phyloP scores from a whole-genome alignment of 768 basidiomycete genomes.

The Clavaria fumosa region DNA sequence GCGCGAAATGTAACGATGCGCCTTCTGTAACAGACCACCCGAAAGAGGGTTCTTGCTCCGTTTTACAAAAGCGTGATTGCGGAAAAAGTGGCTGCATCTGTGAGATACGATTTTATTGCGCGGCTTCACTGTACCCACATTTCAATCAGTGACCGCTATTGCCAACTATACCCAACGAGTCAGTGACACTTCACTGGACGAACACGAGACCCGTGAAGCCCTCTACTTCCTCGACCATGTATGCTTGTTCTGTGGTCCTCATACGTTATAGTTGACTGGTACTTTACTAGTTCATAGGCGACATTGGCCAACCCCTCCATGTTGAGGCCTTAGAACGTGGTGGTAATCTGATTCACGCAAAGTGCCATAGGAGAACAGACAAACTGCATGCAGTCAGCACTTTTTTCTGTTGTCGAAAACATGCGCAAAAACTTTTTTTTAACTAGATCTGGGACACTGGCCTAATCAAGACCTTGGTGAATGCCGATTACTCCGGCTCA shows the following conservation, averaged over 20 bases:
- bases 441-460: conserved; percentile 20
- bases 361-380: conserved; percentile 24
- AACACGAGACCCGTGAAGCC: conserved; percentile 32
- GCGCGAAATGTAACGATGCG: no score
- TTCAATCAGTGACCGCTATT: conserved; percentile 31
- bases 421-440: neutral
- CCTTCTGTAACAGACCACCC: conserved; percentile 30
- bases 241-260: conserved; percentile 5
- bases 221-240: conserved; percentile 34
- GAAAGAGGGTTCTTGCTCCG: conserved; percentile 31
- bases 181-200: conserved; percentile 25
- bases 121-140: neutral
- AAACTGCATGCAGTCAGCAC: conserved; percentile 31
- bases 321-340: conserved; percentile 28
- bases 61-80: conserved; percentile 32
- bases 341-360: conserved; percentile 29
- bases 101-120: conserved; percentile 20
- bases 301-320: conserved; percentile 36
- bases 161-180: conserved; percentile 41
- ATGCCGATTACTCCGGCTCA: conserved; percentile 19
- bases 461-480: conserved; percentile 23
- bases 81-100: conserved; percentile 23
- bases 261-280: neutral
- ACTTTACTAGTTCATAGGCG: conserved; percentile 26
- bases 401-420: neutral